Evolutionary conservation across 352 stramenopile genomes (phyloP), one percentile per base, ranked within the genome.

Genomic region (Globisporangium uncinulatum): DNA sequence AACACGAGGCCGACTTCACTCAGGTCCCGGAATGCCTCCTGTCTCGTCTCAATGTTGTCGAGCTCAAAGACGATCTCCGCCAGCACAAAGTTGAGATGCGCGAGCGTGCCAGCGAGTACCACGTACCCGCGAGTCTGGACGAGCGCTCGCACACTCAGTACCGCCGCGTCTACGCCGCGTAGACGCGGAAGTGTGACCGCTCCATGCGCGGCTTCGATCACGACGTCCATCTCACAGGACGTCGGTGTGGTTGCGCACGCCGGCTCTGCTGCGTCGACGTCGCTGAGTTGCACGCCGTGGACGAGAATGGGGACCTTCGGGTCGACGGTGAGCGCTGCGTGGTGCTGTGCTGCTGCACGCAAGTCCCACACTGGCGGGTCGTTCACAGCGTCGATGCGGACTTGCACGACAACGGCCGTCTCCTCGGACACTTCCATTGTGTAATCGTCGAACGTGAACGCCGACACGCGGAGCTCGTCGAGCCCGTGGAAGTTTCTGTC

Each of bases 281-380:
- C 82, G 3, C 55, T 19, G 45, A 92, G 69, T 6, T 51, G 62
- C 17, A 89, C 54, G n/a, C 71, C 70, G 6, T 45, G 24, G 36
- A 89, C 63, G 1, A 61, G 50, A 8, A 67, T 77, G 31, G 63
- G 54, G 14, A 39, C 29, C 17, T 31, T 19, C n/a, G 44, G 36
- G 7, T 48, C 46, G 4, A 60, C 39, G n/a, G 24, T 19, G 19
- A 65, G 32, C 11, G 29, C 48, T n/a, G 9, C 11, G 56, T 59
- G n/a, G 57, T 52, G 32, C 44, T 39, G 59, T 8, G 71, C 63
- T 32, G 41, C 58, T 20, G 56, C 63, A 21, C 71, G 66, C 13
- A 72, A 45, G 32, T 57, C 76, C 81, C 81, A 92, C 43, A 74
- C 51, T 6, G 81, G 81, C 3, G 69, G 32, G 41, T 91, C 76